Base-by-base conservation (phyloP, 2,329 filamentous ascomycete species). In the Didymella pinodella region DNA sequence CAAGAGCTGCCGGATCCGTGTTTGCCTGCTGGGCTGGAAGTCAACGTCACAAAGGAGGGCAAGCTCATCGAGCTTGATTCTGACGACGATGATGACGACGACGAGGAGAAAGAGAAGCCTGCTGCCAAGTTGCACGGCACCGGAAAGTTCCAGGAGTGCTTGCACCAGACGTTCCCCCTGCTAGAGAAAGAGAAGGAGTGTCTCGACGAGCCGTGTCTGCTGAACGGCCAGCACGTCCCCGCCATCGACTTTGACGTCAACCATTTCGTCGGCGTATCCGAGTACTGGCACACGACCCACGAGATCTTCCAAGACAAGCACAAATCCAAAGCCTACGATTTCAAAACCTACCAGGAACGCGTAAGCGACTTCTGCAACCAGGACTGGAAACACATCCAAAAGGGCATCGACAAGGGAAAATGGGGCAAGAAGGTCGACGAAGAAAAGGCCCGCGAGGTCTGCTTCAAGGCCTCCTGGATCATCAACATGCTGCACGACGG, bases 251-350 rank as follows among this genome's bases (percentile, higher is more conserved):
- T 98, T 72, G 90, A 95, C 62, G 89, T 98, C 34, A 99, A 99
- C 70, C 96, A 97, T 75, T 99, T 99, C 71, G 89, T 99, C 28
- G 95, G 95, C 11, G 94, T 99, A 3, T 98, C 94, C 0, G 95
- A 99, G 74, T 99, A 96, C 78, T 99, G 95, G 94, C 95, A 99
- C 76, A 96, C 94, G 0, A 99, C 95, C 0, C 95, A 99, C 69
- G 93, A 95, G 54, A 89, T 98, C 2, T 98, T 99, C 65, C 86
- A 90, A 59, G 86, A 87, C 81, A 88, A 87, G 4, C 88, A 91
- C 64, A 89, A 91, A 28, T 85, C 88, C 66, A 89, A 91, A 65
- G 87, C 91, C 0, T 99, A 98, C 75, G 93, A 98, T 71, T 91
- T 97, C 66, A 86, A 89, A 61, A 93, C 90, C 0, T 99, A 98